These are phyloP conservation scores for Trichoderma endophyticum DNA, from an alignment of 2,329 filamentous ascomycete genomes.

Conservation along the genomic window DNA sequence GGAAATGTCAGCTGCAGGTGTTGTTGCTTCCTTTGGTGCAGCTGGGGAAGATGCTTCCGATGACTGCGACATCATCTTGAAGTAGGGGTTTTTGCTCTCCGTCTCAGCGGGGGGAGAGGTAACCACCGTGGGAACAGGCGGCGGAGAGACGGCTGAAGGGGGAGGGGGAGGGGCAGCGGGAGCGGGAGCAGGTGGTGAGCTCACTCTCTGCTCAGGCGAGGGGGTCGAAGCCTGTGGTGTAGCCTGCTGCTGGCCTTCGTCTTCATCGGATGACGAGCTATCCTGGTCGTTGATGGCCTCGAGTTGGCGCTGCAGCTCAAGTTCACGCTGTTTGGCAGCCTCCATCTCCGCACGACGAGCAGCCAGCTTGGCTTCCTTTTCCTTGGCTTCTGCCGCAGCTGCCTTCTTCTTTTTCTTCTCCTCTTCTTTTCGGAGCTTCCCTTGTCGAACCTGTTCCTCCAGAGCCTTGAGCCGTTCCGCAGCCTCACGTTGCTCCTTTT, in stretches of 20 bases:
- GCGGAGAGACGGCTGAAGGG: slow-evolving; percentile 37
- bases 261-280: slow-evolving; percentile 68
- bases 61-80: slow-evolving; percentile 78
- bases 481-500: slow-evolving; percentile 74
- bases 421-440: slow-evolving; percentile 94
- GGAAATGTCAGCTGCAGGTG: slow-evolving; percentile 56
- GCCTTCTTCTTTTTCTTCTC: slow-evolving; percentile 92
- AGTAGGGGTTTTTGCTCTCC: slow-evolving; percentile 93
- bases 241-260: slow-evolving; percentile 72
- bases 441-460: slow-evolving; percentile 88
- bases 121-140: slow-evolving; percentile 50
- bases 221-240: slow-evolving; percentile 60
- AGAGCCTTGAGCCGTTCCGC: slow-evolving; percentile 81
- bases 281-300: slow-evolving; percentile 67
- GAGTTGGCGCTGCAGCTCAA: slow-evolving; percentile 83
- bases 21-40: slow-evolving; percentile 42
- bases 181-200: slow-evolving; percentile 48
- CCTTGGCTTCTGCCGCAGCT: slow-evolving; percentile 78
- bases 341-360: slow-evolving; percentile 89
- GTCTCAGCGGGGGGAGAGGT: slow-evolving; percentile 58
- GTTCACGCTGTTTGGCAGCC: slow-evolving; percentile 82
- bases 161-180: slow-evolving; percentile 39
- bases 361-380: slow-evolving; percentile 81
- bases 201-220: slow-evolving; percentile 51
- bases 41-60: slow-evolving; percentile 49